phyloP scores from a whole-genome alignment of 306 rosid genomes.

The Sicyos edulis region DNA sequence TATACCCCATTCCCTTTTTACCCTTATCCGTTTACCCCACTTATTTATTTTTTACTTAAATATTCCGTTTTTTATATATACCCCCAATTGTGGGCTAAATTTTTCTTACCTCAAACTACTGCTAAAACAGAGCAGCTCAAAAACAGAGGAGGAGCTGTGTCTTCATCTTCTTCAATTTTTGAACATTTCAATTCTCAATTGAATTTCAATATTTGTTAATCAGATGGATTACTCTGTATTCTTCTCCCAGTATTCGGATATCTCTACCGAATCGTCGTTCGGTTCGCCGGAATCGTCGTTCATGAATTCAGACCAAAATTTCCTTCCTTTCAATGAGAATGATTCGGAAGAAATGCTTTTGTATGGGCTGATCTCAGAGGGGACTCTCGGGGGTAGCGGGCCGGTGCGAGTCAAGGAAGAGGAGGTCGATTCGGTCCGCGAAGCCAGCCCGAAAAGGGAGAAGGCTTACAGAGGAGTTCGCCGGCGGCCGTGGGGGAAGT shows the following conservation, averaged over 20 bases:
- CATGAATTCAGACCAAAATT: constrained; percentile 25
- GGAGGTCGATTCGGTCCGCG: constrained; percentile 35
- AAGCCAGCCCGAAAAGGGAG: constrained; percentile 36
- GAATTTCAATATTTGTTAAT: not conserved
- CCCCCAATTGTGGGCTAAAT: not conserved
- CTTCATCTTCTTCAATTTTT: not conserved
- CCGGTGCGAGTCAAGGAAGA: constrained; percentile 46
- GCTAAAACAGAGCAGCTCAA: constrained; percentile 5
- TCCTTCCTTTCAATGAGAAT: constrained; percentile 79
- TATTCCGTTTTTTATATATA: constrained; percentile 14
- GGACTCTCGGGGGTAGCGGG: not conserved
- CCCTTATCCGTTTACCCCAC: not conserved
- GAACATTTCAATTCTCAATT: not conserved
- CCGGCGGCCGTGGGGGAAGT: constrained; percentile 91
- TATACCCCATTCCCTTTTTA: not conserved
- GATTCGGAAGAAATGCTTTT: constrained; percentile 90
- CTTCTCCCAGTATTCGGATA: constrained; percentile 38
- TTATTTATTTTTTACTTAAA: not conserved
- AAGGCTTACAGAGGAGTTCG: constrained; percentile 73
- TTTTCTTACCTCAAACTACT: not conserved
- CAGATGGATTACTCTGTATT: constrained; percentile 14
- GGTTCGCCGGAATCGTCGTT: constrained; percentile 49
- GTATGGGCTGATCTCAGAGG: constrained; percentile 50
- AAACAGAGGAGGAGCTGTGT: not conserved
- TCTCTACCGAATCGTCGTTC: constrained; percentile 53